Base-by-base conservation (phyloP, 1,139 yeast genomes). In the Diutina neorugosa region DNA sequence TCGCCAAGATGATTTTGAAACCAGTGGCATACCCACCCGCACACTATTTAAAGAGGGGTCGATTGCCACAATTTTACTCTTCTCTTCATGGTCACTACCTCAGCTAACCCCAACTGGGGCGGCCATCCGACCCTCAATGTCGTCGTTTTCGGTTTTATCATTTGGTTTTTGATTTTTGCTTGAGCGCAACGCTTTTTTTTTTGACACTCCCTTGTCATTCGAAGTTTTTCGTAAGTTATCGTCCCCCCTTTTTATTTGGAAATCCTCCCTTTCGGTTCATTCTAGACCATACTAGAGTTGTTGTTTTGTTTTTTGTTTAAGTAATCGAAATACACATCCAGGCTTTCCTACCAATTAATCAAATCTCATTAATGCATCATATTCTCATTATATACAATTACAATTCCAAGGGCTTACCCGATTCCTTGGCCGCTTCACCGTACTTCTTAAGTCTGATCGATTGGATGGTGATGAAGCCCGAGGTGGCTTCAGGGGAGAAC, bases 381-480 rank as follows among this genome's bases (percentile, higher is more conserved):
- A 44, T 44, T 20, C 48, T 46, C 50, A 18, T 46, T 46, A 46
- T 27, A 27, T 46, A 44, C 48, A 44, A 44, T 53, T 58, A 58
- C 55, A 59, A 57, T 47, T 57, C 55, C 60, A 59, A 58, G 53
- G 56, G 58, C 51, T 49, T 73, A 55, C 85, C 87, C 64, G 81
- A 82, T 69, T 84, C 91, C 73, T 87, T 84, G 69, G 90, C 95
- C 65, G 95, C 81, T 73, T 90, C 95, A 72, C 98, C 98, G 70
- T 87, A 93, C 76, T 93, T 93, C 80, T 93, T 93, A 69, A 93
- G 86, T 80, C 98, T 89, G 70, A 93, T 93, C 59, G 98, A 87
- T 79, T 93, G 96, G 62, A 93, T 96, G 62, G 96, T 90, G 72
- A 93, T 93, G 81, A 93, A 93, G 55, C 98, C 98, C 58, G 95